These are phyloP conservation scores for Eutrema japonicum DNA, from an alignment of 345 rosid genomes.

Conservation along the genomic window DNA sequence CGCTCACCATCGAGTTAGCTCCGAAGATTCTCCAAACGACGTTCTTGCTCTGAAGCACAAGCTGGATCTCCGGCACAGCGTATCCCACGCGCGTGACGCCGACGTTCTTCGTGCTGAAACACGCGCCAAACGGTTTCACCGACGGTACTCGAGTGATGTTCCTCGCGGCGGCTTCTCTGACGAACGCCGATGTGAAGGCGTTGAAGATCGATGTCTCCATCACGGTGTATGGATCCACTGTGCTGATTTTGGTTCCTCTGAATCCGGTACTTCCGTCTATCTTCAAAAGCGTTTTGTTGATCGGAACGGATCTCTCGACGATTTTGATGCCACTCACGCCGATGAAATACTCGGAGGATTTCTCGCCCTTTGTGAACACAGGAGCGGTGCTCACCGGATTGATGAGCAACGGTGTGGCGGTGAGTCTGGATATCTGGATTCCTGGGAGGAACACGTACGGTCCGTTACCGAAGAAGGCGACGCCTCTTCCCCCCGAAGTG, in stretches of 20 bases:
- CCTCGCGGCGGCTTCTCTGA: neutral
- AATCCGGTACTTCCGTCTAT: constrained; percentile 45
- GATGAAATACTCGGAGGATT: constrained; percentile 70
- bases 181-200: constrained; percentile 50
- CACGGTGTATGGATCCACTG: constrained; percentile 67
- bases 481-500: neutral
- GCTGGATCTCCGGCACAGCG: constrained; percentile 54
- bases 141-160: no score
- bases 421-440: constrained; percentile 50
- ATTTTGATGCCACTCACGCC: constrained; percentile 26
- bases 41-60: constrained; percentile 51
- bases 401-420: constrained; percentile 56
- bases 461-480: constrained; percentile 60
- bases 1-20: constrained; percentile 69
- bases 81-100: neutral
- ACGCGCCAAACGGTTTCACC: no score
- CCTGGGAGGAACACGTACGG: constrained; percentile 61
- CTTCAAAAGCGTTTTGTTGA: constrained; percentile 51
- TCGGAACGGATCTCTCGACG: constrained; percentile 37
- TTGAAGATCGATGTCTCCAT: constrained; percentile 57
- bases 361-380: constrained; percentile 47
- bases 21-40: constrained; percentile 63
- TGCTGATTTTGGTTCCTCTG: constrained; percentile 77
- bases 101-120: no score
- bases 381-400: constrained; percentile 67